Evolutionary conservation across 78 protist species (phyloP), one percentile per base, ranked within the genome.

Genomic region (Dictyostelium citrinum): DNA sequence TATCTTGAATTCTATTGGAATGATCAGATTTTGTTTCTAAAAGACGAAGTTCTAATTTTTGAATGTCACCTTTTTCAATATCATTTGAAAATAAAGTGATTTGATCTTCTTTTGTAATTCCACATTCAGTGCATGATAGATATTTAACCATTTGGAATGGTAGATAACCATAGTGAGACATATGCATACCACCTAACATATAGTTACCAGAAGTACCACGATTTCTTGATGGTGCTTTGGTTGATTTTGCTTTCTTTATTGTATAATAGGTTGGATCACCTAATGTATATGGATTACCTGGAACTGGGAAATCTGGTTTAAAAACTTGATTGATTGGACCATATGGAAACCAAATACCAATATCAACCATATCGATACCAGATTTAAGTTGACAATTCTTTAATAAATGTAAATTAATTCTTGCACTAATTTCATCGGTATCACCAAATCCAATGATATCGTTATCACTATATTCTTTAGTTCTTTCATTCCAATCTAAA

Each of bases 291-390:
- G 39, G 11, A 39, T 74, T 11, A 17, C 55, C 55, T 5, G 31
- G 17, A 12, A 74, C 80, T 3, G 39, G 80, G 33, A 3, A 74
- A 20, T 74, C 39, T 39, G 80, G 80, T 5, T 39, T 74, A 20
- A 74, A 74, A 2, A 35, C 80, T 35, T 35, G 80, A 16, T 74
- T 39, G 3, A 74, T 74, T 35, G 39, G 39, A 1, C 80, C 80
- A 16, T 74, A 74, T 39, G 80, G 80, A 55, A 74, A 74, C 80
- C 80, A 74, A 35, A 74, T 74, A 33, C 80, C 80, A 35, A 74
- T 74, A 74, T 74, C 80, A 6, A 74, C 27, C 3, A 1, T 5
- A 2, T 29, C 7, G 5, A 37, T 3, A 8, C 35, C 46, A 6
- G 1, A 1, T 14, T 39, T 74, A n/a, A 74, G n/a, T 35, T 74